Conservation (phyloP, 2,329 filamentous ascomycete species). For the Elsinoe batatas region DNA sequence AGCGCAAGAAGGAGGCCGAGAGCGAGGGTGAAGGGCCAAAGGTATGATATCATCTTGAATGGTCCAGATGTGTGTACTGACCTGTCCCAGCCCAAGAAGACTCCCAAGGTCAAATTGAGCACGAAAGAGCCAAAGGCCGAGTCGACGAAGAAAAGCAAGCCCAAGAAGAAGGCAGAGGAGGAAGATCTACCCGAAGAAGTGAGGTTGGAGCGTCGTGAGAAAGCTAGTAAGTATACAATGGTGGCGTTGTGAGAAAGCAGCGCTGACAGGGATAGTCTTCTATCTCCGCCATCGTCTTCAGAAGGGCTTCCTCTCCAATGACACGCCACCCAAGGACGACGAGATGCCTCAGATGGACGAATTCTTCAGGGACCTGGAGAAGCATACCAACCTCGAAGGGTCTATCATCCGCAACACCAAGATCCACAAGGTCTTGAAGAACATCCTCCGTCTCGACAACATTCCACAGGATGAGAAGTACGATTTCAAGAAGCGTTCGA, state of each 20-base stretch:
- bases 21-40: constrained; percentile 62
- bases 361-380: constrained; percentile 71
- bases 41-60: constrained; percentile 23
- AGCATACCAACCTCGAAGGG: constrained; percentile 69
- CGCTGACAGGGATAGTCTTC: constrained; percentile 47
- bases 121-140: constrained; percentile 29
- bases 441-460: constrained; percentile 73
- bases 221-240: constrained; percentile 37
- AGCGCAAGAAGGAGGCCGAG: constrained; percentile 66
- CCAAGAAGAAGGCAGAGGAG: constrained; percentile 29
- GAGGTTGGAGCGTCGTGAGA: constrained; percentile 47
- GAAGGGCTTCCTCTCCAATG: constrained; percentile 79
- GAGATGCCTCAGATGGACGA: constrained; percentile 73
- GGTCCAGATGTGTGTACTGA: constrained; percentile 20
- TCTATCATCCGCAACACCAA: constrained; percentile 84
- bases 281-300: constrained; percentile 92
- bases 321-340: constrained; percentile 74
- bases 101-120: constrained; percentile 41
- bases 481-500: constrained; percentile 76
- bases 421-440: constrained; percentile 97
- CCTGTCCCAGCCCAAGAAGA: constrained; percentile 37
- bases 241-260: neutral
- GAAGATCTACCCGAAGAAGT: constrained; percentile 46
- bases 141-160: constrained; percentile 21
- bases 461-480: constrained; percentile 87